These are phyloP conservation scores for Cyberlindnera japonica DNA, from an alignment of 805 yeast species.

Conservation along the genomic window DNA sequence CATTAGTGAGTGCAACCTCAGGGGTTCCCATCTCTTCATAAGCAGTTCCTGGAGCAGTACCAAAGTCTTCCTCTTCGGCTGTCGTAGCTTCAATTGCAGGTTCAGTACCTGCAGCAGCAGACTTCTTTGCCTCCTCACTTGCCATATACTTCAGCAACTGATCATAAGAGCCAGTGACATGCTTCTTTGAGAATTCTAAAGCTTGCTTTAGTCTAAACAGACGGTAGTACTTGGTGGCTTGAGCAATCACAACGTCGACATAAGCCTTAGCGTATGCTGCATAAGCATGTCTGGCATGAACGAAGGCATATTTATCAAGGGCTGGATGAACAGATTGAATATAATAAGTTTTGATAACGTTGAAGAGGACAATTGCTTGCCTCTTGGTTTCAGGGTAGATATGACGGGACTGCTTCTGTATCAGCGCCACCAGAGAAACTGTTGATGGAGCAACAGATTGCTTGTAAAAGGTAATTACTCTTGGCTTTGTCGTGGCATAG, in stretches of 20 bases:
- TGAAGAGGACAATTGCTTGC: slow-evolving; percentile 2
- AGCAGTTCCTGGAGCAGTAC: slow-evolving; percentile 8
- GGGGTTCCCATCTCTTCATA: slow-evolving; percentile 11
- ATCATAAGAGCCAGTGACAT: slow-evolving; percentile 16
- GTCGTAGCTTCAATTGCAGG: slow-evolving; percentile 9
- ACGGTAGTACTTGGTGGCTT: slow-evolving; percentile 14
- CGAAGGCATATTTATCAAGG: slow-evolving; percentile 1
- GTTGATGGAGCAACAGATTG: slow-evolving; percentile 6
- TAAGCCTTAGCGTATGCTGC: slow-evolving; percentile 10
- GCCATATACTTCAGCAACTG: slow-evolving; percentile 16
- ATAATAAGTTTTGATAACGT: slow-evolving; percentile 7
- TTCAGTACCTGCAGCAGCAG: slow-evolving; percentile 1
- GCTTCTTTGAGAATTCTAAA: slow-evolving; percentile 16
- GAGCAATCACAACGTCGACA: slow-evolving; percentile 1
- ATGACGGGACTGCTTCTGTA: neutral
- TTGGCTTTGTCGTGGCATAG: slow-evolving; percentile 9
- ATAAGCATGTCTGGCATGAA: slow-evolving; percentile 5
- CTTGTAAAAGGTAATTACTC: slow-evolving; percentile 7
- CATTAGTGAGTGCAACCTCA: slow-evolving; percentile 11
- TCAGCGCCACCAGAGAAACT: neutral
- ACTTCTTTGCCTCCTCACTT: neutral
- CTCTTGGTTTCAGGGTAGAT: slow-evolving; percentile 1
- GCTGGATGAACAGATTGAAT: slow-evolving; percentile 6
- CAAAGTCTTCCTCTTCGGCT: slow-evolving; percentile 12
- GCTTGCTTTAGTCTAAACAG: slow-evolving; percentile 21